Evolutionary conservation across 495 filamentous ascomycete species (phyloP), one percentile per base, ranked within the genome.

Genomic region (Geoglossum glabrum): DNA sequence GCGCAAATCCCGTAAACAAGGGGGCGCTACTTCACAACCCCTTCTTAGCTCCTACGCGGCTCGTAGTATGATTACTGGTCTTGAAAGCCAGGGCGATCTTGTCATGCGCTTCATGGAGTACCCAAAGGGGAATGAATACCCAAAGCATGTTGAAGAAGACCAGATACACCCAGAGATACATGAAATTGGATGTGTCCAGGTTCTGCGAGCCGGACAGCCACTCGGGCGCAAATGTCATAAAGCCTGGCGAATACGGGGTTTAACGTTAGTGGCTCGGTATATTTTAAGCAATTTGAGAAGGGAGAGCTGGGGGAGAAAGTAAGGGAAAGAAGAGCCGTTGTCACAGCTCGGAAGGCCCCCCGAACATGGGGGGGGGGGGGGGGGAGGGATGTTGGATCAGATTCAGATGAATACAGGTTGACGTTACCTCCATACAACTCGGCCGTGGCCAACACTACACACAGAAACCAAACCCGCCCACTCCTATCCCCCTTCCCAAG

Each of bases 181-280:
- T 89, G 60, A 79, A 84, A 63, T 93, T 89, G 59, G 77, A 79
- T 0, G 80, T 84, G 62, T 90, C 82, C 62, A 97, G 74, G 68
- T 87, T 87, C 59, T 78, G 67, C 59, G 74, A 85, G 1, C 81
- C 85, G 3, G 76, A 83, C 57, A 97, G 69, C 90, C 89, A 97
- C 72, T 97, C 90, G 15, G 90, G 90, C 62, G 79, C 83, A 70
- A 97, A 97, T 0, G 90, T 97, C 86, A 97, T 96, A 66, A 84
- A 95, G 13, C 85, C 83, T 81, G 54, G 4, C 6, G 13, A n/a
- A n/a, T n/a, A n/a, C 2, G 52, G 34, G 28, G 19, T 55, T 25
- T 34, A 3, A 23, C 25, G 52, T 34, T 26, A 55, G 52, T 33
- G 6, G 3, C 2, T 55, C 2, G 6, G 6, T 11, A 30, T 28